phyloP scores from a whole-genome alignment of 495 filamentous ascomycete genomes.

The Penicillium atrosanguineum region DNA sequence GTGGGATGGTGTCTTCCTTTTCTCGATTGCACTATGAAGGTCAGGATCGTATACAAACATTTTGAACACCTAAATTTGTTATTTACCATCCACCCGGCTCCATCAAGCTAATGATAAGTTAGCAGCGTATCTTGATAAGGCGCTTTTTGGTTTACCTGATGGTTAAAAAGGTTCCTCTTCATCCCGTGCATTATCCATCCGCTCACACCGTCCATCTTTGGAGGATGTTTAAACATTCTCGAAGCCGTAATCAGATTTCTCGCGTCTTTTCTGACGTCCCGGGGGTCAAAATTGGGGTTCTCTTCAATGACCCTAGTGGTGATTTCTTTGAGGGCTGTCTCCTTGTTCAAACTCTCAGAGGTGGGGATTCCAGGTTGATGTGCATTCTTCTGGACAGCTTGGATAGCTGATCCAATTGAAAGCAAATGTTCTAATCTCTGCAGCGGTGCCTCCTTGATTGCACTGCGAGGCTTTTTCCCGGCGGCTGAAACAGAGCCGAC shows the following conservation, averaged over 20 bases:
- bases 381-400: neutral
- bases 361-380: neutral
- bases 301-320: neutral
- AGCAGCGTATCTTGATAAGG: neutral
- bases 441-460: neutral
- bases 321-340: neutral
- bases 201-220: slow-evolving; percentile 35
- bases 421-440: neutral
- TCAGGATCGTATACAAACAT: neutral
- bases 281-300: neutral
- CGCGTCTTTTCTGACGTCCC: neutral
- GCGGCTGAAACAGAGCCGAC: neutral
- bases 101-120: slow-evolving; percentile 36
- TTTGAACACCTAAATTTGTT: neutral
- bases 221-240: slow-evolving; percentile 5
- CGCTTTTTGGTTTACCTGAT: slow-evolving; percentile 38
- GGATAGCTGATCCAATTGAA: neutral
- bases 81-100: slow-evolving; percentile 54
- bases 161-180: slow-evolving; percentile 42
- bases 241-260: neutral
- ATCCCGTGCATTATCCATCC: slow-evolving; percentile 50
- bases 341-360: neutral
- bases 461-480: neutral
- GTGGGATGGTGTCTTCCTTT: slow-evolving; percentile 31
- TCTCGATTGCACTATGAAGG: slow-evolving; percentile 44